Base-by-base conservation (phyloP, 352 stramenopile species). In the Globisporangium cederbergense region DNA sequence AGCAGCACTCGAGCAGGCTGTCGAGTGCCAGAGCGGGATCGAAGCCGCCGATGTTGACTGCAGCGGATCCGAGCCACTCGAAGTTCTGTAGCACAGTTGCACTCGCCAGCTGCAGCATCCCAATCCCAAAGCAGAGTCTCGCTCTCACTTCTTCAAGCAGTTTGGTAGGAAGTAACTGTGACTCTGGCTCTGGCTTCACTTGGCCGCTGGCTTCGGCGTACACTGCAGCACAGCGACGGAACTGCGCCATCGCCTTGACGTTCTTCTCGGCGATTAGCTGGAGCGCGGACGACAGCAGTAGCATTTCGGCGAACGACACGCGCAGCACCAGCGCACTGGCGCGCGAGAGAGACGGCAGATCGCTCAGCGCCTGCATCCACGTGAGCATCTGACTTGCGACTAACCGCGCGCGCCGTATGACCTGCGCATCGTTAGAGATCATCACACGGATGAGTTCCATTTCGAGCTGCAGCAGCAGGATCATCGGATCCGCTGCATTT, bases 371-470 rank as follows among this genome's bases (percentile, higher is more conserved):
- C 28, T 81, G 66, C 13, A 83, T 58, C 69, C 68, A 74, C 42
- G 11, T 22, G 18, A 74, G 71, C 6, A 72, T 60, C 38, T 72
- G 71, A 3, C 60, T 72, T 7, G 64, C 74, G 2, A 32, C 46
- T 2, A 60, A 46, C 2, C 67, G 64, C 2, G 76, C 74, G 13
- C 69, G 65, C 13, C 73, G 73, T 1, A 66, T 8, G 4, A 72
- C 67, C 11, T 76, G 55, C 34, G 53, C 14, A 42, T 84, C 76
- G 32, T 78, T 77, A 20, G 76, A 84, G 22, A 75, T 57, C 28
- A 84, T 14, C 20, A 80, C 76, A 2, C 76, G 73, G 8, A 76
- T 51, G 0, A 61, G 38, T n/a, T 75, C 71, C 1, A 83, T 40
- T 64, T 81, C 76, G 25, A 66, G 69, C 1, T 49, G 43, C 32